These are phyloP conservation scores for Punica granatum DNA, from an alignment of 345 rosid species.

Conservation along the genomic window DNA sequence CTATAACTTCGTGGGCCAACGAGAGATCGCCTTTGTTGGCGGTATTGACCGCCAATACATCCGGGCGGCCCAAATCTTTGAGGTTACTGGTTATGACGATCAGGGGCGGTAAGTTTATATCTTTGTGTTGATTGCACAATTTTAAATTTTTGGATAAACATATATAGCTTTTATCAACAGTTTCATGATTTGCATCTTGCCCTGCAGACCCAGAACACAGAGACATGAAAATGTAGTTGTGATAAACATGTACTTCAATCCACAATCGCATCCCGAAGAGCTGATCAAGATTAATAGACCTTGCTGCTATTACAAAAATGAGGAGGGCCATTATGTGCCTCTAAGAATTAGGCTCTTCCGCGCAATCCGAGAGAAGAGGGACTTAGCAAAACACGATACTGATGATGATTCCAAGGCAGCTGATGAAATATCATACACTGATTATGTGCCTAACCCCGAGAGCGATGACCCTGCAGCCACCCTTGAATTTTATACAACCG, in stretches of 20 bases:
- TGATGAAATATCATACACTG: no score
- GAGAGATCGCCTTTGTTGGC: background rate
- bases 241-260: background rate
- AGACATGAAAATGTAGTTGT: background rate
- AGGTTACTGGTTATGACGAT: background rate
- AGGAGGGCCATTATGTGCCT: background rate
- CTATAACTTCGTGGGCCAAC: background rate
- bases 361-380: no score
- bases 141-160: no score
- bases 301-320: background rate
- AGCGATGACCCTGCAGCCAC: no score
- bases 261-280: background rate
- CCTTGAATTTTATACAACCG: no score
- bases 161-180: no score
- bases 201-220: background rate
- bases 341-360: no score
- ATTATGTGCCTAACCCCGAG: no score
- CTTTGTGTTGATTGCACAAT: no score
- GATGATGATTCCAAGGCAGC: no score
- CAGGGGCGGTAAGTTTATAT: background rate
- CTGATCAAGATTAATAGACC: background rate
- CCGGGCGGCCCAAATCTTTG: background rate
- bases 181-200: no score
- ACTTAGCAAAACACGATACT: no score
- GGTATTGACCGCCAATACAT: background rate